Percentiles rank a stretch among this genome's conserved stretches.
Conservation (phyloP, 1,284 basidiomycete genomes). For the Cutaneotrichosporon arboriforme region DNA sequence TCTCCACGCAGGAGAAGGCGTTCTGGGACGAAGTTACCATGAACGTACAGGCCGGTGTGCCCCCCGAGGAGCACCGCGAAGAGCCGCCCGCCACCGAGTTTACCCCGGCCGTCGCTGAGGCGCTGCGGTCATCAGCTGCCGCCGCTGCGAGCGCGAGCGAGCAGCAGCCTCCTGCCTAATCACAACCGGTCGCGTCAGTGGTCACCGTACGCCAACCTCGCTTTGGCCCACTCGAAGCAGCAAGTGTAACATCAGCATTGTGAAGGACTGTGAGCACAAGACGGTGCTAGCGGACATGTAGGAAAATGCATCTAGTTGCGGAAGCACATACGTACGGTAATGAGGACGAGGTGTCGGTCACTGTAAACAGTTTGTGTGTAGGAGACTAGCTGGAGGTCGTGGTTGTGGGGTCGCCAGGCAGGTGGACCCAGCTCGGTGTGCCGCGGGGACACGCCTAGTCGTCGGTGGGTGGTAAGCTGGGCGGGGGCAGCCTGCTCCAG, state of each 20-base stretch:
- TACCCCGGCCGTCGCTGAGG: background rate
- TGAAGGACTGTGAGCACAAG: too few species aligned
- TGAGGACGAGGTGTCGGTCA: background rate
- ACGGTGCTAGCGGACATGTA: too few species aligned
- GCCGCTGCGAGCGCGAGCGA: too few species aligned
- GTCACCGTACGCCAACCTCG: too few species aligned
- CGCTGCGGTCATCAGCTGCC: background rate
- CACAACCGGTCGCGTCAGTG: too few species aligned
- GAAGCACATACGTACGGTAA: too few species aligned
- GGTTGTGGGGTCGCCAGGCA: background rate
- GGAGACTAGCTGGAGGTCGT: background rate
- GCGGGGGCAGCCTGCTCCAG: slow-evolving; percentile 28
- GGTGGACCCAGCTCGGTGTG: too few species aligned
- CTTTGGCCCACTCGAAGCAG: too few species aligned
- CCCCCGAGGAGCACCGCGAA: slow-evolving; percentile 4
- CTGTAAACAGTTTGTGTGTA: background rate
- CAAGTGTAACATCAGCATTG: too few species aligned
- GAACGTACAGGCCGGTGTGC: slow-evolving; percentile 4
- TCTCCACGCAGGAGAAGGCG: slow-evolving; percentile 10
- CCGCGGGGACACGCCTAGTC: too few species aligned
- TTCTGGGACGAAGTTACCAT: slow-evolving; percentile 14
- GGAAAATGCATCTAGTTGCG: too few species aligned
- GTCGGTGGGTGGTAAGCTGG: slow-evolving; percentile 4
- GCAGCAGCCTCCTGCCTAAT: too few species aligned
- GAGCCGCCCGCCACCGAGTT: slow-evolving; percentile 3